phyloP scores from a whole-genome alignment of 441 rosid species.

The Metrosideros polymorpha region DNA sequence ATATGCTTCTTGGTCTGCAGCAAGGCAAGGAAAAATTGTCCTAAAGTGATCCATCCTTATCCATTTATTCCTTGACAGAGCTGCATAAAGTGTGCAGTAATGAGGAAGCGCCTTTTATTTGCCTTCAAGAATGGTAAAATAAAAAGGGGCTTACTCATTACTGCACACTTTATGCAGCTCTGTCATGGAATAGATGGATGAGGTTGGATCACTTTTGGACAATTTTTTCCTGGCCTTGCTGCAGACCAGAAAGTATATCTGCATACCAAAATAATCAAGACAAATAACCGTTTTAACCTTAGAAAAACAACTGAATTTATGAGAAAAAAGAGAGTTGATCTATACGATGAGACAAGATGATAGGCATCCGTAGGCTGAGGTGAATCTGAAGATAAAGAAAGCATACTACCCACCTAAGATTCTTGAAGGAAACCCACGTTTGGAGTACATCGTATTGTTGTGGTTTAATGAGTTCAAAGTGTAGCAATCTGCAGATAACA shows the following conservation, averaged over 20 bases:
- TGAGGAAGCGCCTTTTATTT: neutral
- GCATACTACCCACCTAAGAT: constrained; percentile 71
- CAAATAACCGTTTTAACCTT: neutral
- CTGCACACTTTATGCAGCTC: neutral
- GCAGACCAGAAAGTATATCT: constrained; percentile 92
- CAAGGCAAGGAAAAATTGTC: constrained; percentile 94
- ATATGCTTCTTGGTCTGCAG: constrained; percentile 89
- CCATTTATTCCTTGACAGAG: constrained; percentile 24
- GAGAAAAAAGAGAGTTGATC: neutral
- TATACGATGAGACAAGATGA: no score
- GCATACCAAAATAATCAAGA: constrained; percentile 16
- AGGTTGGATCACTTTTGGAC: no score
- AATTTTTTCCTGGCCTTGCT: constrained; percentile 82
- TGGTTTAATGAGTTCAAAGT: constrained; percentile 70
- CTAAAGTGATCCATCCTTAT: constrained; percentile 77
- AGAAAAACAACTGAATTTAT: neutral
- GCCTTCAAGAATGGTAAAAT: no score
- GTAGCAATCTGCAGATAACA: constrained; percentile 48
- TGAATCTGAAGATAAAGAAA: constrained; percentile 74
- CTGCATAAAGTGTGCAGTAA: neutral
- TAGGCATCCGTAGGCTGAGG: constrained; percentile 80
- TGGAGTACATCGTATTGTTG: constrained; percentile 67
- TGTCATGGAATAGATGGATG: no score
- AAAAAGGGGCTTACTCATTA: neutral
- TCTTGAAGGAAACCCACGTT: constrained; percentile 74